These are phyloP conservation scores for Bolboschoenus planiculmis DNA, from an alignment of 176 grass and related monocot genomes.

Conservation along the genomic window DNA sequence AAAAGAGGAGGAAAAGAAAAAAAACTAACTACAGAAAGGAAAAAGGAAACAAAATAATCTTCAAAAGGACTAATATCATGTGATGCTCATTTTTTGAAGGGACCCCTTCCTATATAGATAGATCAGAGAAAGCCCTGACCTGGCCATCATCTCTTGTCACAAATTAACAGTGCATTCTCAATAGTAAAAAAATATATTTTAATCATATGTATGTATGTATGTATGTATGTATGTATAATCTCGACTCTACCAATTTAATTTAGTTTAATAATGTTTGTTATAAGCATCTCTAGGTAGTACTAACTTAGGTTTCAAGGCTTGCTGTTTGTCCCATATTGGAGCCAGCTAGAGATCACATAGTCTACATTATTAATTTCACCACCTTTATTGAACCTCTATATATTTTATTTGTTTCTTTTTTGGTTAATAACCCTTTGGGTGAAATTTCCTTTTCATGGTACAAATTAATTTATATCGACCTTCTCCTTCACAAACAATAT, in stretches of 20 bases:
- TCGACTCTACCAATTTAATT: no score
- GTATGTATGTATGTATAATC: neutral
- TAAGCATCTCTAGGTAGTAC: neutral
- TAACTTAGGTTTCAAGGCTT: neutral
- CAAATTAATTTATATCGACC: neutral
- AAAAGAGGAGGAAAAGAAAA: neutral
- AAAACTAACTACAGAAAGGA: neutral
- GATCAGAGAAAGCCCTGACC: neutral
- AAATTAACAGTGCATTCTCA: neutral
- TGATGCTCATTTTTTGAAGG: conserved; percentile 15
- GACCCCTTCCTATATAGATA: conserved; percentile 13
- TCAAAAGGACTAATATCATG: conserved; percentile 16
- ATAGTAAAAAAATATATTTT: neutral
- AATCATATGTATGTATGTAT: neutral
- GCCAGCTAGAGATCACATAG: neutral
- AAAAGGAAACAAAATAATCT: neutral
- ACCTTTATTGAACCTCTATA: neutral
- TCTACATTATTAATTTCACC: neutral
- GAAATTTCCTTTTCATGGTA: neutral
- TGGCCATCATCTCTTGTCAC: conserved; percentile 21
- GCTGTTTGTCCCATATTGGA: neutral
- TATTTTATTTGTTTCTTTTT: neutral
- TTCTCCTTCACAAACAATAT: neutral
- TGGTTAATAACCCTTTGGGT: neutral
- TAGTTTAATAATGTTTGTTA: neutral